Base-by-base conservation (phyloP, 306 rosid genomes). In the Corylus heterophylla region DNA sequence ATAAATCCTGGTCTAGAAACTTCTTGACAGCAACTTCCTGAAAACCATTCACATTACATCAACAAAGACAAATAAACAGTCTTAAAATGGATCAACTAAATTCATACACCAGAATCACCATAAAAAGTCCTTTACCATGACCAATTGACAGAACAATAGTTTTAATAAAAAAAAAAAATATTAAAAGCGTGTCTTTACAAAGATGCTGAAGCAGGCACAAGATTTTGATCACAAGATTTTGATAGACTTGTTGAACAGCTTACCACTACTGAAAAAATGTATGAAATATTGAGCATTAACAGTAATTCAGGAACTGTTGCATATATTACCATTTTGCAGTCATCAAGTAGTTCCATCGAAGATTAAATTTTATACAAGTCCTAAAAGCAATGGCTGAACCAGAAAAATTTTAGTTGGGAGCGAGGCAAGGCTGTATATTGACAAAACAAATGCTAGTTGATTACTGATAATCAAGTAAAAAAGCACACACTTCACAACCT, bases 11-110 rank as follows among this genome's bases (percentile, higher is more conserved):
- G 87, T 91, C 92, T 25, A 96, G 86, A 88, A 96, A 96, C 87
- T 96, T 96, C 89, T 96, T 96, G 82, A 96, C 99, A 72, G 99
- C 99, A 79, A 96, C 99, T 89, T 93, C 99, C 99, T 96, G 83
- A 73, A 85, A 83, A 75, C 76, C 76, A 80, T 73, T 80, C 73
- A 59, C 69, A 81, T 61, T 71, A 80, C 44, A 70, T 69, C 52
- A 77, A 52, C 10, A 25, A 77, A 42, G 58, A 83, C 49, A 76
- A 68, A 45, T 39, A 59, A 74, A 77, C 69, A 76, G 55, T 27
- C 10, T 42, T 48, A 69, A 61, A 76, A 72, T 22, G 22, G 14
- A 20, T 54, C 29, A 68, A 35, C 48, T 54, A 68, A 74, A 51
- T 69, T 18, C 63, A 73, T 27, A 42, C 42, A n/a, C 61, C 54